phyloP scores from a whole-genome alignment of 129 eudicot species.

The Artemisia argyi region DNA sequence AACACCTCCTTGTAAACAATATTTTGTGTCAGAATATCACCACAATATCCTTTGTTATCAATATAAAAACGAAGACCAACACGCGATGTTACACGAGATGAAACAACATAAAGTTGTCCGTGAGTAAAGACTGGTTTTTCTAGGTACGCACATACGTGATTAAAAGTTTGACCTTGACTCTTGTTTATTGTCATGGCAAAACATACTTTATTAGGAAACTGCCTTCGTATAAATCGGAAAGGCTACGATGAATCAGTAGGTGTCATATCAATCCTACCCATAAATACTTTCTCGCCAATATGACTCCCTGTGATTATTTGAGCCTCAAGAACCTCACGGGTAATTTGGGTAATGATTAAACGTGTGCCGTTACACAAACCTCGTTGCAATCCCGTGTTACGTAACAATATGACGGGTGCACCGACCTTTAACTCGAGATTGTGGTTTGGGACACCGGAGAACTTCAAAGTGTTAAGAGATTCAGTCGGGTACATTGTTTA shows the following conservation, averaged over 20 bases:
- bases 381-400: background rate
- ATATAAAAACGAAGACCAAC: background rate
- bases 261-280: background rate
- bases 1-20: background rate
- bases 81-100: background rate
- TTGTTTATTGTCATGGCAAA: slow-evolving; percentile 27
- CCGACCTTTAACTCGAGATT: background rate
- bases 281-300: slow-evolving; percentile 3
- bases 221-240: background rate
- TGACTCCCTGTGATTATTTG: background rate
- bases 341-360: background rate
- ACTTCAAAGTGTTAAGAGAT: background rate
- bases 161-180: slow-evolving; percentile 16
- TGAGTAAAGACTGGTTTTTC: background rate
- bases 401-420: slow-evolving; percentile 11
- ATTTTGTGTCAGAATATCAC: background rate
- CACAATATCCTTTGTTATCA: background rate
- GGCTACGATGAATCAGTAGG: background rate
- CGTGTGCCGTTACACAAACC: background rate
- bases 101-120: background rate
- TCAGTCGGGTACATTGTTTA: background rate
- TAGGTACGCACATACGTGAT: background rate
- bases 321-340: background rate
- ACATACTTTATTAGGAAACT: slow-evolving; percentile 11
- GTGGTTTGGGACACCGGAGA: slow-evolving; percentile 5